Base-by-base conservation (phyloP, 495 filamentous ascomycete genomes). In the Barbatosphaeria neglecta region DNA sequence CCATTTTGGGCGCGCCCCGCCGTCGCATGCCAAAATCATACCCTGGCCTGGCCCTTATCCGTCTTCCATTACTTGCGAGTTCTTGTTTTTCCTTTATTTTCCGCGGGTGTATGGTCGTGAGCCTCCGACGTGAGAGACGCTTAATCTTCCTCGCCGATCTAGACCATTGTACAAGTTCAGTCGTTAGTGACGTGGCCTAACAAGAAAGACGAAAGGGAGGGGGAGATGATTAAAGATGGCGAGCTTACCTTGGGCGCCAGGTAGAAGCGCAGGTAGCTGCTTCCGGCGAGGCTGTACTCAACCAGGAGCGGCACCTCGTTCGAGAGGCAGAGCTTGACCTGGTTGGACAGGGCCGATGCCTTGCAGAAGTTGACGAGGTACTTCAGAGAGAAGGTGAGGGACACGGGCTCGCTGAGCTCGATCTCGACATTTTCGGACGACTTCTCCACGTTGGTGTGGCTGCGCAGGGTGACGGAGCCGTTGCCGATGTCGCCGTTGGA, bases 361-460 rank as follows among this genome's bases (percentile, higher is more conserved):
- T 99, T 99, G 82, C 92, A 97, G 75, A 99, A 99, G 77, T 95
- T 95, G 78, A 93, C 87, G 5, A 99, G 81, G 71, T 99, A 99
- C 69, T 99, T 99, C 55, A 97, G 85, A 38, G 92, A 96, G 78
- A 99, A 99, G 25, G 90, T 99, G 37, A 99, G 80, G 39, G 86
- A 74, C 49, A 97, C 93, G 46, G 93, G 87, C 73, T 99, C 92
- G 39, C 80, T 82, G 42, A 99, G 80, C 52, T 85, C 78, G 54
- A 99, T 95, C 49, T 87, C 80, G 58, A 96, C 82, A 59, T 89
- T 86, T 57, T 82, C 68, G 0, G 84, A 80, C 28, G 87, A 81
- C 74, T 96, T 95, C 22, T 99, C 92, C 49, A 96, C 81, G 66
- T 88, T 86, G 62, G 76, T 82, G 70, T 95, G 85, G 58, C 82